Evolutionary conservation across 1,284 basidiomycete species (phyloP).

Genomic region (Bondarzewia mesenterica): DNA sequence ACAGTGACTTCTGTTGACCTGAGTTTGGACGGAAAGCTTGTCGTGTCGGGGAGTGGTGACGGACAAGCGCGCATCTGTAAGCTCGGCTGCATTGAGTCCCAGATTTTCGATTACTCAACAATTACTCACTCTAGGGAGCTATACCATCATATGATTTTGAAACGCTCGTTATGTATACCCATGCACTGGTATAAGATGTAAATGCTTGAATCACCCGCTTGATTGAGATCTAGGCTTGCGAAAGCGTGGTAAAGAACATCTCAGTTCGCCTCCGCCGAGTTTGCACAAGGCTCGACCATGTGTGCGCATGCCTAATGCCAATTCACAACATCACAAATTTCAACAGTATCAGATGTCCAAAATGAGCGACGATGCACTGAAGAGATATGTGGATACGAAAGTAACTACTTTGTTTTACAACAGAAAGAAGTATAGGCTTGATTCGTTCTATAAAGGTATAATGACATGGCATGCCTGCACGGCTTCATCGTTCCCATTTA

Average conservation of each 20-base stretch:
- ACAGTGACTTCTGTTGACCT: constrained; percentile 81
- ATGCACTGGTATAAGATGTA: background rate
- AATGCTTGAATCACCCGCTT: too few species aligned
- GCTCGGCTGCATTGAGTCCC: constrained; percentile 17
- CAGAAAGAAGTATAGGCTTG: background rate
- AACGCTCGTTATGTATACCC: background rate
- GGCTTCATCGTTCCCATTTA: background rate
- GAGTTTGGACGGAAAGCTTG: constrained; percentile 62
- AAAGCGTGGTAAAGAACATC: too few species aligned
- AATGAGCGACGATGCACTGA: too few species aligned
- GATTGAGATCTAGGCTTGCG: too few species aligned
- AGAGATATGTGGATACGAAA: too few species aligned
- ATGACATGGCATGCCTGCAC: background rate
- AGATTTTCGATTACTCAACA: background rate
- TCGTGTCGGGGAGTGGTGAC: constrained; percentile 87
- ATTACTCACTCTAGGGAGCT: constrained; percentile 1
- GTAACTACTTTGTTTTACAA: background rate
- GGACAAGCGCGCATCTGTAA: constrained; percentile 76
- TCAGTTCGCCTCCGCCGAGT: too few species aligned
- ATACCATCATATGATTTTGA: constrained; percentile 3
- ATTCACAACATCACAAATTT: too few species aligned
- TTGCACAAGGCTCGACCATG: too few species aligned
- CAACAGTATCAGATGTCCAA: too few species aligned
- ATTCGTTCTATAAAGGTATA: background rate
- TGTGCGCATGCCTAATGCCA: too few species aligned